These are phyloP conservation scores for Euryodendron excelsum DNA, from an alignment of 148 eudicot species.

Conservation along the genomic window DNA sequence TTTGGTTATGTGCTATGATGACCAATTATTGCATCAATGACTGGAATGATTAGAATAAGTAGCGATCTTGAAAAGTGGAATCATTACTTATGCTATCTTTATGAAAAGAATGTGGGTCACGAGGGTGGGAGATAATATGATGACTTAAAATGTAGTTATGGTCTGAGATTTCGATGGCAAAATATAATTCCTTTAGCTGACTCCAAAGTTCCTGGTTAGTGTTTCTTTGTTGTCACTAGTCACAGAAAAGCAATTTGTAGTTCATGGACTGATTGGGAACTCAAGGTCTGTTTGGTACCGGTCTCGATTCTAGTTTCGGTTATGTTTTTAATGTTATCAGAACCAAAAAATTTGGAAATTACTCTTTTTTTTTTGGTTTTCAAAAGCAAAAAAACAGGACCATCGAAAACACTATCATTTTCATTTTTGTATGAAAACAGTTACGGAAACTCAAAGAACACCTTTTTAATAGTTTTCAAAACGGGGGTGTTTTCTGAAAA, in stretches of 20 bases:
- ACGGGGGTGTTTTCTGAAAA: too few relatives aligned
- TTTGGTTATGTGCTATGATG: background rate
- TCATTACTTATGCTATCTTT: slow-evolving; percentile 16
- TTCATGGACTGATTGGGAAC: too few relatives aligned
- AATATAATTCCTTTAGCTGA: background rate
- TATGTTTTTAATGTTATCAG: too few relatives aligned
- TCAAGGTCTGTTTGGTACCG: too few relatives aligned
- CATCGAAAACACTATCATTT: too few relatives aligned
- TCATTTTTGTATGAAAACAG: too few relatives aligned
- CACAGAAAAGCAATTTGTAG: background rate
- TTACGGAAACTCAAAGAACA: too few relatives aligned
- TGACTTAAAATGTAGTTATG: background rate
- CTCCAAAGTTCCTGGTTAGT: background rate
- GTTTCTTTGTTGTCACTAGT: background rate
- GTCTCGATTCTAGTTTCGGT: too few relatives aligned
- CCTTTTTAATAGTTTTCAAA: too few relatives aligned
- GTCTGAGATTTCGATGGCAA: background rate
- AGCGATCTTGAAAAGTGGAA: background rate
- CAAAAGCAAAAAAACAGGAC: too few relatives aligned
- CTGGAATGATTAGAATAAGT: background rate
- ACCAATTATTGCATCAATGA: background rate
- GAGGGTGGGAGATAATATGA: background rate
- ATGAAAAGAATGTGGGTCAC: background rate
- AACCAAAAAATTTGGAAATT: too few relatives aligned
- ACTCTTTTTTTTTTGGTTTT: too few relatives aligned